Conservation (phyloP, 352 stramenopile genomes). For the Phytophthora syringae region DNA sequence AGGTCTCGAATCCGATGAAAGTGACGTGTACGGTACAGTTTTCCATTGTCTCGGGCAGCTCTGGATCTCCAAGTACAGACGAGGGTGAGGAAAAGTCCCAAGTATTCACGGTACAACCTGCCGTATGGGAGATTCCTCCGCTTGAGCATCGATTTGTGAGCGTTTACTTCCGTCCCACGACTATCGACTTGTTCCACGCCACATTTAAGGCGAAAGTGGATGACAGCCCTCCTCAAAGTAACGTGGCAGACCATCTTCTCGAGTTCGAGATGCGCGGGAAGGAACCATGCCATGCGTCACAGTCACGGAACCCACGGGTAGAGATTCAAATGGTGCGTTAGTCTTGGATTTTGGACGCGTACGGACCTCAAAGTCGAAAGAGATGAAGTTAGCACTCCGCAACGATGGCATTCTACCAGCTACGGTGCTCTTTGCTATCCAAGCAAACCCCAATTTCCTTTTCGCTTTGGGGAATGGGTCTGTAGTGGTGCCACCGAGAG, state of each 20-base stretch:
- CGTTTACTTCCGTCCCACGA: slow-evolving; percentile 92
- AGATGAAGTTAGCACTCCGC: slow-evolving; percentile 70
- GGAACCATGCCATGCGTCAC: slow-evolving; percentile 94
- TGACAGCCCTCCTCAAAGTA: slow-evolving; percentile 58
- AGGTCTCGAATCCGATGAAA: slow-evolving; percentile 96
- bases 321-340: slow-evolving; percentile 67
- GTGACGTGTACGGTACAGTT: slow-evolving; percentile 92
- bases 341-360: slow-evolving; percentile 87
- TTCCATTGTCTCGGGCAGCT: slow-evolving; percentile 47
- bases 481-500: slow-evolving; percentile 70
- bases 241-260: slow-evolving; percentile 48
- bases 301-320: slow-evolving; percentile 78
- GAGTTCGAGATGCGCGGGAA: slow-evolving; percentile 92
- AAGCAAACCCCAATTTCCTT: slow-evolving; percentile 74
- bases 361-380: slow-evolving; percentile 73
- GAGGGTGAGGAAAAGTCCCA: slow-evolving; percentile 23
- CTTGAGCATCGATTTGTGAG: slow-evolving; percentile 95
- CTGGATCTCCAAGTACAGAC: slow-evolving; percentile 14
- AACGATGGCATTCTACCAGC: slow-evolving; percentile 94
- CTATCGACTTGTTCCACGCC: slow-evolving; percentile 86
- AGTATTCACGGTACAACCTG: slow-evolving; percentile 91
- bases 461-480: slow-evolving; percentile 82
- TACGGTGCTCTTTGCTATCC: slow-evolving; percentile 92
- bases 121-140: slow-evolving; percentile 92
- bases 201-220: slow-evolving; percentile 87